Conservation (phyloP, 164 flowering plant species). For the Vitis riparia region DNA sequence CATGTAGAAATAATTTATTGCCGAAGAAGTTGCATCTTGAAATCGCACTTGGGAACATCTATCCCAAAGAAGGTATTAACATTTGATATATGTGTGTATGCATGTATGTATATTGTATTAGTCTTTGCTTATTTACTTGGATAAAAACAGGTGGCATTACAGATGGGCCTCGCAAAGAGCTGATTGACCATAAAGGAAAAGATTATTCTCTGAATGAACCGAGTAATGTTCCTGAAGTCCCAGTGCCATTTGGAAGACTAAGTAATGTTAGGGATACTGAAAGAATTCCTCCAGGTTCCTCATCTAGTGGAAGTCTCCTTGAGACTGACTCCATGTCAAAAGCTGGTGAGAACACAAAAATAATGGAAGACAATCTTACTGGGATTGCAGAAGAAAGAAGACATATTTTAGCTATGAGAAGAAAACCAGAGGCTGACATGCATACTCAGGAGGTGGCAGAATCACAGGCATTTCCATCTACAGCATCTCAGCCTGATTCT, state of each 20-base stretch:
- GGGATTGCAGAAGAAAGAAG: slow-evolving; percentile 46
- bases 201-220: slow-evolving; percentile 39
- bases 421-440: slow-evolving; percentile 42
- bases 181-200: slow-evolving; percentile 46
- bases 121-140: slow-evolving; percentile 14
- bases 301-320: slow-evolving; percentile 41
- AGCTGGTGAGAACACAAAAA: slow-evolving; percentile 37
- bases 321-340: slow-evolving; percentile 37
- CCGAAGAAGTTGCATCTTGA: slow-evolving; percentile 95
- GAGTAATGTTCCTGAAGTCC: slow-evolving; percentile 30
- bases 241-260: slow-evolving; percentile 35
- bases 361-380: slow-evolving; percentile 31
- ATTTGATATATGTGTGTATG: neutral
- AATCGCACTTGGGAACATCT: slow-evolving; percentile 77
- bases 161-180: slow-evolving; percentile 57
- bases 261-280: slow-evolving; percentile 41
- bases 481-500: slow-evolving; percentile 23
- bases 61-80: slow-evolving; percentile 67
- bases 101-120: neutral
- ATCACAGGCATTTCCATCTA: slow-evolving; percentile 26
- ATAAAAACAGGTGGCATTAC: slow-evolving; percentile 32
- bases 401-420: slow-evolving; percentile 25
- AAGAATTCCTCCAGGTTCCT: slow-evolving; percentile 33
- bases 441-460: slow-evolving; percentile 41
- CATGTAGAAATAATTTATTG: slow-evolving; percentile 69